Conservation (phyloP, 202 grass and related monocot genomes). For the Panicum hallii region DNA sequence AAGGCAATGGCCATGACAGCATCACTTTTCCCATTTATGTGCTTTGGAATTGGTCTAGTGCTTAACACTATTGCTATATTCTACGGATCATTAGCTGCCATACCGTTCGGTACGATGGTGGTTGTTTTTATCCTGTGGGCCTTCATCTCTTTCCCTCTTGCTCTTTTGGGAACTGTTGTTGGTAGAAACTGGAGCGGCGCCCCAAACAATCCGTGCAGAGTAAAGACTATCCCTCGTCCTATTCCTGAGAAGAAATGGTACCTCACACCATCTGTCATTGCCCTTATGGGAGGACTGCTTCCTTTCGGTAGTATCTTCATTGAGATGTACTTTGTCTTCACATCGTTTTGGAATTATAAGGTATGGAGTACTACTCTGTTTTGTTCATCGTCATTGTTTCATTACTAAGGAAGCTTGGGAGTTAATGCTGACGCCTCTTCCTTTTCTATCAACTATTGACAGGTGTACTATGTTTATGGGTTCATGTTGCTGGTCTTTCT, state of each 20-base stretch:
- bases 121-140: conserved; percentile 90
- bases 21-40: conserved; percentile 94
- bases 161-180: conserved; percentile 90
- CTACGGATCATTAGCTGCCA: conserved; percentile 91
- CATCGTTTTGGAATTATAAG: conserved; percentile 99
- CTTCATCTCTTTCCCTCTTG: conserved; percentile 93
- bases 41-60: conserved; percentile 85
- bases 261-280: conserved; percentile 82
- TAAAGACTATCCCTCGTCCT: conserved; percentile 93
- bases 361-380: conserved; percentile 47
- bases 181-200: conserved; percentile 95
- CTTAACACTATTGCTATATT: conserved; percentile 97
- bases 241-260: conserved; percentile 99
- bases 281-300: conserved; percentile 91
- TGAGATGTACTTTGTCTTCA: conserved; percentile 99
- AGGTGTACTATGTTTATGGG: conserved; percentile 98
- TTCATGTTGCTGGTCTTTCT: conserved; percentile 97
- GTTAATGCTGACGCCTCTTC: conserved; percentile 5
- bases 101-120: conserved; percentile 95
- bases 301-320: conserved; percentile 99
- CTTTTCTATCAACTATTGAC: conserved; percentile 42
- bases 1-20: conserved; percentile 92
- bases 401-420: conserved; percentile 22
- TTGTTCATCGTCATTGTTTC: conserved; percentile 18
- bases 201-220: conserved; percentile 93